Base-by-base conservation (phyloP, 768 basidiomycete genomes). In the Leccinum aurantiacum region DNA sequence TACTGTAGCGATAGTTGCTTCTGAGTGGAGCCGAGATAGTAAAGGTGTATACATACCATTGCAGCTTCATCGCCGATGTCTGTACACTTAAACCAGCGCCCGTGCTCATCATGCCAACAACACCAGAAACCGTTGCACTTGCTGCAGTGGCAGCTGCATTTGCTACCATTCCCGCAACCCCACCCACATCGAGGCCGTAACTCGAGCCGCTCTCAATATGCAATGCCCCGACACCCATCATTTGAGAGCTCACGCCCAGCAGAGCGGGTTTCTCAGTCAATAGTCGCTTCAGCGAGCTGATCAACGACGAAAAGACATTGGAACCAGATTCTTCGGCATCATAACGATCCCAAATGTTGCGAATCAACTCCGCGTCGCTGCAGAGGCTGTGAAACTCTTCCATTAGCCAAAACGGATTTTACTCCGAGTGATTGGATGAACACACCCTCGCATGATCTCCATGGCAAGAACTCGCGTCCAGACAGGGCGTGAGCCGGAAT, bases 381-480 rank as follows among this genome's bases (percentile, higher is more conserved):
- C 91, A 95, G 31, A 95, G 69, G 8, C 88, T 90, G 65, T 8
- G 37, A 46, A 31, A 31, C 15, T 13, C n/a, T 17, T 37, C 48
- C 3, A 63, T 70, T 24, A 65, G 48, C 37, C 1, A 3, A n/a
- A 15, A 56, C 8, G 46, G 9, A 35, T 19, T 35, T 2, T 6
- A 35, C 2, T 58, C 31, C 14, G 6, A 33, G 3, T 6, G 27
- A 53, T 17, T 31, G 10, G 46, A 27, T 11, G 19, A 38, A 63
- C 74, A 38, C 66, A 90, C 88, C 93, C 95, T 71, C 95, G 80
- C 77, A 96, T 86, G 49, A 95, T 89, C 71, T 98, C 95, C 86
- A 96, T 87, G 2, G 93, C 88, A 8, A 98, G 80, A 0, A 96
- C 93, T 15, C 94, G 80, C 80, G 93, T 90, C 95, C 95, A 98